These are phyloP conservation scores for Diddensiella transvaalensis DNA, from an alignment of 805 yeast genomes.

Conservation along the genomic window DNA sequence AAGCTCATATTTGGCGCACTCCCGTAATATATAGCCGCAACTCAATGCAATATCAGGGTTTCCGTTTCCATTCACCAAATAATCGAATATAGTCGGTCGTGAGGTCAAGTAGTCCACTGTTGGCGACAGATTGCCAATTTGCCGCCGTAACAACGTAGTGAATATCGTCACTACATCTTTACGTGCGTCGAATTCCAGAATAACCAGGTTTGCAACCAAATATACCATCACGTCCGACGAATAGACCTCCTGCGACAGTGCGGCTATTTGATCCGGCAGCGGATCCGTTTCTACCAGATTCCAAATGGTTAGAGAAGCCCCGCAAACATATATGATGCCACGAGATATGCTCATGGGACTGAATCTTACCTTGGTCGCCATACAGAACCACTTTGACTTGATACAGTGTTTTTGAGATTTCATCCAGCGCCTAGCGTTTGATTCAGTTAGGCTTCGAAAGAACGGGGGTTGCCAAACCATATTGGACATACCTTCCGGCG, in stretches of 20 bases:
- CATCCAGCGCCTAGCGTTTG: constrained; percentile 58
- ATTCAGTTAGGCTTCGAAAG: constrained; percentile 31
- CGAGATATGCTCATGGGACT: background rate
- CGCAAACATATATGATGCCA: background rate
- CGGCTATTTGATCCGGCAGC: constrained; percentile 70
- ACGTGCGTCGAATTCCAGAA: constrained; percentile 83
- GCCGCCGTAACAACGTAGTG: constrained; percentile 72
- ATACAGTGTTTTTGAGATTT: constrained; percentile 57
- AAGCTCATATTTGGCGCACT: constrained; percentile 75
- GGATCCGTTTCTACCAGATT: constrained; percentile 35
- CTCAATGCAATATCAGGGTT: constrained; percentile 66
- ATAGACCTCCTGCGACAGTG: constrained; percentile 76
- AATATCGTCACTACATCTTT: constrained; percentile 76
- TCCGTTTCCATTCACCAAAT: constrained; percentile 71
- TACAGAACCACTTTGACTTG: constrained; percentile 64
- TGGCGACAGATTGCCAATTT: constrained; percentile 71
- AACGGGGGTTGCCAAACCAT: constrained; percentile 15
- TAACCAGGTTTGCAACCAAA: constrained; percentile 55
- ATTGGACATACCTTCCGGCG: constrained; percentile 34
- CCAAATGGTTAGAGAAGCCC: no score
- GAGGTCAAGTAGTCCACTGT: constrained; percentile 78
- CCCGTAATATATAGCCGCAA: constrained; percentile 76
- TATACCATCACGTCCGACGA: constrained; percentile 62
- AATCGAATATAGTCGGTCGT: constrained; percentile 60
- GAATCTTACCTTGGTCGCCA: constrained; percentile 52